These are phyloP conservation scores for Guadua angustifolia DNA, from an alignment of 176 grass and related monocot species.

Conservation along the genomic window DNA sequence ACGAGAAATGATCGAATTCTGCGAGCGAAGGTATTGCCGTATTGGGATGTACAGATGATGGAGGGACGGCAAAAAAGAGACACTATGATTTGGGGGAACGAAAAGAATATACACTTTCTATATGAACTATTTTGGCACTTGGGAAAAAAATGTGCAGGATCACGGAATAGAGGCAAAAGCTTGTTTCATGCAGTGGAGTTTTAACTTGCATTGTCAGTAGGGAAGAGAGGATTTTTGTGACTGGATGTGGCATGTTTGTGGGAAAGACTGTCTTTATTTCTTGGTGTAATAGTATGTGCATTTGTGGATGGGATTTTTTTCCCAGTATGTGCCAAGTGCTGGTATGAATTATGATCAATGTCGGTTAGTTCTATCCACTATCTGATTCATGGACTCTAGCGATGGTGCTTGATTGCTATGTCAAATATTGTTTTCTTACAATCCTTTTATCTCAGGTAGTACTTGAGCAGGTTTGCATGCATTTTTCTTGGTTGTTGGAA, in stretches of 20 bases:
- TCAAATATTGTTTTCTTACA: not conserved
- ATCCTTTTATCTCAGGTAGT: not conserved
- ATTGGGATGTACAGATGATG: not conserved
- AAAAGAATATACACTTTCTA: not conserved
- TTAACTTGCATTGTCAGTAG: not conserved
- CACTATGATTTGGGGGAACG: not conserved
- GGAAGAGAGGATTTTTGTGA: not conserved
- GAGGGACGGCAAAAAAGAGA: not conserved
- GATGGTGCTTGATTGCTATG: conserved; percentile 9
- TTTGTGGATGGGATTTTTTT: not conserved
- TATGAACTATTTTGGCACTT: not conserved
- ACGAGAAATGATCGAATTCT: not conserved
- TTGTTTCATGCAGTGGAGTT: not conserved
- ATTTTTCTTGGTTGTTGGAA: conserved; percentile 36
- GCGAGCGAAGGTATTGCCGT: not conserved
- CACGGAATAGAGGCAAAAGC: not conserved
- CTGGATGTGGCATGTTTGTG: not conserved
- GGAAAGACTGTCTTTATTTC: not conserved
- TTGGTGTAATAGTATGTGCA: not conserved
- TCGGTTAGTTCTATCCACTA: conserved; percentile 10
- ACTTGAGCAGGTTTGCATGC: conserved; percentile 15
- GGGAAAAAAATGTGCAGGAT: not conserved
- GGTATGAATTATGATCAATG: not conserved
- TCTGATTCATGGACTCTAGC: not conserved
- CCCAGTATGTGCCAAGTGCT: not conserved